Evolutionary conservation across 768 basidiomycete genomes (phyloP), one percentile per base, ranked within the genome.

Genomic region (Gloeophyllum trabeum): DNA sequence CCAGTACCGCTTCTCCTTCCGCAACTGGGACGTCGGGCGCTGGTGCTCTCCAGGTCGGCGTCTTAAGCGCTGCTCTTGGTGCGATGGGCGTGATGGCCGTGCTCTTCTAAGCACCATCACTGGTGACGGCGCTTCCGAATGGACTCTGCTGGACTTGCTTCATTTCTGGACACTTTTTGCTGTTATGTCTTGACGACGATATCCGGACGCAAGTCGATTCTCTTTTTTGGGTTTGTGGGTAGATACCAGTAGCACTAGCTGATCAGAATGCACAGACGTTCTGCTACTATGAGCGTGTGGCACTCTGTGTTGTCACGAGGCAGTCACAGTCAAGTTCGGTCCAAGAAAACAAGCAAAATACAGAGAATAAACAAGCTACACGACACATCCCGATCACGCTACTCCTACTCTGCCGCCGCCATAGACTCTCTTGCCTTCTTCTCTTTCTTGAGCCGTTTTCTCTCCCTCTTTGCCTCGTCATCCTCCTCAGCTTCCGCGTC

Each of bases 371-470:
- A 24, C 4, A 25, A 21, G 21, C 24, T 7, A 38, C 48, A 54
- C 43, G 49, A 53, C 40, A 56, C 56, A 28, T n/a, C n/a, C n/a
- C n/a, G n/a, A n/a, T n/a, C n/a, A n/a, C n/a, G n/a, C n/a, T n/a
- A n/a, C n/a, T n/a, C n/a, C n/a, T n/a, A n/a, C n/a, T 54, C 43
- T 35, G 47, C 50, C 25, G 43, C 69, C 21, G 57, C 60, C 46
- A 59, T 22, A 4, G 66, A 66, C 51, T 70, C 70, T 43, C 61
- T 58, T 35, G 63, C 73, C 49, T 79, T 81, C 55, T 74, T 80
- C 61, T 83, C 80, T 52, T 80, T 83, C 53, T 74, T 83, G 53
- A 78, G 57, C 39, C 74, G 69, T 47, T 80, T 83, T 49, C 69
- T 67, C 55, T 81, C 81, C 44, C 65, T 65, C 42, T 66, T 73